Evolutionary conservation across 345 rosid species (phyloP), one percentile per base, ranked within the genome.

Genomic region (Pistacia vera): DNA sequence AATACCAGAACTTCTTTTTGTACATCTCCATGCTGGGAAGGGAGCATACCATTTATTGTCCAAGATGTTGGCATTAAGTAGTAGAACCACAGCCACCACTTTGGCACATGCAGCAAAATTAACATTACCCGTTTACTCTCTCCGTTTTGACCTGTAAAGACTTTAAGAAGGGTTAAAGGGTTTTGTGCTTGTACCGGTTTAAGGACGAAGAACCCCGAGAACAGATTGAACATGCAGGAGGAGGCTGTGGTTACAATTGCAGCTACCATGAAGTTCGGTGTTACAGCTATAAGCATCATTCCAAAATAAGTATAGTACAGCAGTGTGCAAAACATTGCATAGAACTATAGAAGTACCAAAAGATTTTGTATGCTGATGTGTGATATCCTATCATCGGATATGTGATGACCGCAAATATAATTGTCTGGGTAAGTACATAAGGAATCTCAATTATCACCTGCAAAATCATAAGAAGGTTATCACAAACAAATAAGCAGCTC

Each of bases 301-400:
- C 71, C 56, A 11, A 49, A 49, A 0, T 67, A 48, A 14, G 9
- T 67, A 14, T 48, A 48, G 4, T 48, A 25, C 36, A 25, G 71
- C 14, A 18, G 41, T 1, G 58, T 49, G 8, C 59, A 68, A 1
- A 68, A 3, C 36, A 28, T 49, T 3, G 4, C 4, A 17, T 30
- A 68, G 25, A 68, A 68, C 36, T 16, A 17, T 30, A 68, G 25
- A 68, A 68, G 56, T 16, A 67, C 36, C 70, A 67, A 48, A 67
- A 8, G 4, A 46, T 48, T 49, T 67, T 67, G 3, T 48, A 20
- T 13, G 3, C 36, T 25, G 36, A 66, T 48, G 35, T 17, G 12
- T 67, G 48, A 28, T 48, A 14, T 28, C 41, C 41, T 4, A 13
- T 16, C 58, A 28, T 67, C 1, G 71, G 41, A 68, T 68, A 49